Conservation (phyloP, 2,329 filamentous ascomycete genomes). For the Colletotrichum tamarilloi region DNA sequence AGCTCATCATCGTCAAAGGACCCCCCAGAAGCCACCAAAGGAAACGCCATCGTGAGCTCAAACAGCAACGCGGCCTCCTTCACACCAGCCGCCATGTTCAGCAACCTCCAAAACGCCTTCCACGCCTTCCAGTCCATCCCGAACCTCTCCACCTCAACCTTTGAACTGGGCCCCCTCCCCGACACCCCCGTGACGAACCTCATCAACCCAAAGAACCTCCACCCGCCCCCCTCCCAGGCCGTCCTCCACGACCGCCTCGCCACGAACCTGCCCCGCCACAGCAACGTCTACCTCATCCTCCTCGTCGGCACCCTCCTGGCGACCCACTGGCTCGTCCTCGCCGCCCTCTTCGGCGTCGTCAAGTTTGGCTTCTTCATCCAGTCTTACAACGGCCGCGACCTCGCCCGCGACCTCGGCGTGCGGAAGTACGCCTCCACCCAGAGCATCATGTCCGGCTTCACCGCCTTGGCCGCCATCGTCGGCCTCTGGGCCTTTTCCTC, state of each 20-base stretch:
- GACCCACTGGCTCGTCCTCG: conserved; percentile 31
- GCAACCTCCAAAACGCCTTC: conserved; percentile 26
- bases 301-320: conserved; percentile 31
- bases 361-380: conserved; percentile 31
- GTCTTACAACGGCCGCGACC: conserved; percentile 31
- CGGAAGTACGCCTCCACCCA: conserved; percentile 28
- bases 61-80: background rate
- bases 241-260: conserved; percentile 28
- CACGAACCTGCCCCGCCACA: conserved; percentile 29
- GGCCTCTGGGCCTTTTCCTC: conserved; percentile 33
- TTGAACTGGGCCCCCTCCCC: conserved; percentile 21
- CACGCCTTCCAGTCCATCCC: conserved; percentile 24
- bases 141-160: conserved; percentile 18
- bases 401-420: conserved; percentile 33
- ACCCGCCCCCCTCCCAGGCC: conserved; percentile 19
- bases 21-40: background rate
- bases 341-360: conserved; percentile 30
- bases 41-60: background rate
- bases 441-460: conserved; percentile 27
- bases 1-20: background rate
- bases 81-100: conserved; percentile 16
- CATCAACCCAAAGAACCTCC: conserved; percentile 31
- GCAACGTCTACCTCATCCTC: conserved; percentile 33
- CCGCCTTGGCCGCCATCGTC: conserved; percentile 21
- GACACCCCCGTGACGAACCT: conserved; percentile 33